These are phyloP conservation scores for Monilinia laxa DNA, from an alignment of 2,329 filamentous ascomycete species.

Conservation along the genomic window DNA sequence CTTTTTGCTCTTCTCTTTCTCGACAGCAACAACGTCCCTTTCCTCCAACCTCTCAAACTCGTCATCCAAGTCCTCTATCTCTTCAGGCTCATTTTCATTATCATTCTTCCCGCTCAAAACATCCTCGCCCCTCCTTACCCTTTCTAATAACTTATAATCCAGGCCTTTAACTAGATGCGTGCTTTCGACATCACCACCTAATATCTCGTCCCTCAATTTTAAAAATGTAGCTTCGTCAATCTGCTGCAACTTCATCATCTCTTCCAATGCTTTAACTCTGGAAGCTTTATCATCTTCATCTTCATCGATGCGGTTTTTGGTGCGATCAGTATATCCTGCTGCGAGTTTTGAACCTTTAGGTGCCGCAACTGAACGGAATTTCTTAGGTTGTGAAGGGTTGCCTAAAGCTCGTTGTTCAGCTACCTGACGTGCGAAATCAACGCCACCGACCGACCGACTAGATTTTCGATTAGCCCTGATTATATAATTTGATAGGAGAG, in stretches of 20 bases:
- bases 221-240: conserved; percentile 81
- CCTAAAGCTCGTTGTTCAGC: conserved; percentile 58
- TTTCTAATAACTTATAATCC: conserved; percentile 76
- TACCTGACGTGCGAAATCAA: conserved; percentile 81
- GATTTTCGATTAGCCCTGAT: conserved; percentile 14
- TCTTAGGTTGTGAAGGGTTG: conserved; percentile 57
- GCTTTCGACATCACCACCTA: conserved; percentile 74
- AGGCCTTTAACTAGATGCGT: conserved; percentile 91
- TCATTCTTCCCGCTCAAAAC: conserved; percentile 36
- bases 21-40: conserved; percentile 53
- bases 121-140: conserved; percentile 57
- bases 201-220: conserved; percentile 69
- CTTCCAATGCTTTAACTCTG: conserved; percentile 75
- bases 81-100: conserved; percentile 29
- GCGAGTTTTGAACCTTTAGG: conserved; percentile 82
- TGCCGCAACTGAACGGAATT: conserved; percentile 69
- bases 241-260: conserved; percentile 77
- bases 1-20: conserved; percentile 50
- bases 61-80: conserved; percentile 58
- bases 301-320: conserved; percentile 58
- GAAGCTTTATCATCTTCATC: conserved; percentile 56
- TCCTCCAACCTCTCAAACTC: conserved; percentile 61
- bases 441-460: conserved; percentile 43
- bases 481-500: background rate
- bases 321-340: conserved; percentile 80